Conservation (phyloP, 768 basidiomycete genomes). For the Phaeotremella skinneri region DNA sequence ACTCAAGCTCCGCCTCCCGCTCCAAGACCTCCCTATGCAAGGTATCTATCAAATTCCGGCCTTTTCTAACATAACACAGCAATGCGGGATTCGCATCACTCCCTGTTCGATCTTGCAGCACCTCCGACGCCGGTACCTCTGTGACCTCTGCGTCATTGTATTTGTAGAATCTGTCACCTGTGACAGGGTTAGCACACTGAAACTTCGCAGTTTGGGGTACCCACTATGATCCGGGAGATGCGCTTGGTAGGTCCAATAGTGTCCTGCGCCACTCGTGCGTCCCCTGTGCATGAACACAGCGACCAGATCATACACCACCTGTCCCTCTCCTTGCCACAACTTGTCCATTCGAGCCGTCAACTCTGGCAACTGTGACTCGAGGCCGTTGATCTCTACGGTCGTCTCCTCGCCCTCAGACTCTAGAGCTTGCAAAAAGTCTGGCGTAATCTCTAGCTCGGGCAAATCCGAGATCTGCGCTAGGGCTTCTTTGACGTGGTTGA, state of each 20-base stretch:
- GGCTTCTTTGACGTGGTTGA: constrained; percentile 28
- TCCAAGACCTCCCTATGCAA: constrained; percentile 38
- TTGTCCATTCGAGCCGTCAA: constrained; percentile 57
- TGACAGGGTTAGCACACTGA: constrained; percentile 5
- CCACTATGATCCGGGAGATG: constrained; percentile 68
- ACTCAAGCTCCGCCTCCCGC: not conserved
- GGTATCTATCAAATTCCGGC: constrained; percentile 35
- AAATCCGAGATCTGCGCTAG: constrained; percentile 9
- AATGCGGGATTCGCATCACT: constrained; percentile 53
- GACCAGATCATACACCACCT: constrained; percentile 75
- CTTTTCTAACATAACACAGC: constrained; percentile 52
- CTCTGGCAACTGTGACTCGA: constrained; percentile 28
- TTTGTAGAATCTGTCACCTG: constrained; percentile 83
- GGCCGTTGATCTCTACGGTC: constrained; percentile 22
- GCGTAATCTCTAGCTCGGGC: constrained; percentile 24
- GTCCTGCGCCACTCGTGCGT: constrained; percentile 51
- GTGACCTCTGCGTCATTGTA: constrained; percentile 90
- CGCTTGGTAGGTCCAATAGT: constrained; percentile 94
- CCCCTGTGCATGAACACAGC: constrained; percentile 90
- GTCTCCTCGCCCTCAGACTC: constrained; percentile 23
- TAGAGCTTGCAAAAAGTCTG: constrained; percentile 34
- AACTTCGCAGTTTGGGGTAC: constrained; percentile 8
- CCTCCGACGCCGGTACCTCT: constrained; percentile 72
- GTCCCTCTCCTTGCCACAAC: constrained; percentile 65
- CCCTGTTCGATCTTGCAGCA: constrained; percentile 73